Evolutionary conservation across 306 rosid species (phyloP), one percentile per base, ranked within the genome.

Genomic region (Ziziphus jujuba): DNA sequence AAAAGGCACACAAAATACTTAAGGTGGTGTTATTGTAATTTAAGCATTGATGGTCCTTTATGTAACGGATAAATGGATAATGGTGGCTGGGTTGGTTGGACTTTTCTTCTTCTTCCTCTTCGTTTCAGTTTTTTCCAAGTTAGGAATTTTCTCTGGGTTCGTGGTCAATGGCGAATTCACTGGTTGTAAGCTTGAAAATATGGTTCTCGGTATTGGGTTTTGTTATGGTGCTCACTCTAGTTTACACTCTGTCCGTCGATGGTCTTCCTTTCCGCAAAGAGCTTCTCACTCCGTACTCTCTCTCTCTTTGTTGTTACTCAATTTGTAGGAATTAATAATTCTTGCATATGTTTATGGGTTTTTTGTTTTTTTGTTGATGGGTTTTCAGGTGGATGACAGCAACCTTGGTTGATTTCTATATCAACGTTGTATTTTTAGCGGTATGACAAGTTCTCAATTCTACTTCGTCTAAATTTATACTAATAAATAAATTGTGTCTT

Each of bases 311-410:
- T 61, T 61, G 24, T 19, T 40, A 12, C 12, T 40, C 7, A 10
- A 40, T 40, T 28, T 40, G 45, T 40, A 10, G 45, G 45, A 38
- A 9, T 12, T 40, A 35, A n/a, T 16, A 7, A 13, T 15, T 31
- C 15, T 28, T 17, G 11, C 1, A 20, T 13, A 43, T 3, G 21
- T 57, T 31, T 44, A 52, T 20, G 55, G 24, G 34, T 56, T 23
- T 48, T 65, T 49, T 67, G 38, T 5, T 44, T 70, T 54, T 9
- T 22, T 20, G 1, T 23, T 72, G 48, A 48, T 78, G 77, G 33
- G 33, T 28, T 67, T 79, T 79, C 88, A 92, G 98, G 78, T 87
- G 96, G 90, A 82, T 92, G 92, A 73, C 0, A 3, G 87, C 93
- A 47, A 72, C 89, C 70, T 76, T 86, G 87, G 40, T 92, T 76